phyloP scores from a whole-genome alignment of 2,329 filamentous ascomycete species.

The Fusarium pseudoanthophilum region DNA sequence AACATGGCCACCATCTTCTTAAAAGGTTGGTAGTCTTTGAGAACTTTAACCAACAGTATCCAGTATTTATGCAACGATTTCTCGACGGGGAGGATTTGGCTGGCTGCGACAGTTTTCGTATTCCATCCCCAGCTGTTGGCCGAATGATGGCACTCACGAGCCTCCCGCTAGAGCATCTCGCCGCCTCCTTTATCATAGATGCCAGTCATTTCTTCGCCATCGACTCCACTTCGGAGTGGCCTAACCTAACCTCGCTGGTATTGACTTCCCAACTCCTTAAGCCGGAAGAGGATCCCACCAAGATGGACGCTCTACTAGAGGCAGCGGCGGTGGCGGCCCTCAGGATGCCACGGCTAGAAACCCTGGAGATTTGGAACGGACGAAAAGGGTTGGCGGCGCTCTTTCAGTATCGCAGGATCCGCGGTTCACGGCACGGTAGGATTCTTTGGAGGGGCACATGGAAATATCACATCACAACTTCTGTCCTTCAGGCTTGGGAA shows the following conservation, averaged over 20 bases:
- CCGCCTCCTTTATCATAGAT: conserved; percentile 45
- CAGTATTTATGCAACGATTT: neutral
- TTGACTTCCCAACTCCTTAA: conserved; percentile 45
- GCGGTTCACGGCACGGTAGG: conserved; percentile 1
- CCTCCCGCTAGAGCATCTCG: conserved; percentile 44
- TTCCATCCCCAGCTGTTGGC: neutral
- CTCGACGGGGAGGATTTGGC: neutral
- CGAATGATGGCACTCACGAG: conserved; percentile 45
- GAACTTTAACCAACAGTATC: neutral
- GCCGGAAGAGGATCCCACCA: conserved; percentile 1
- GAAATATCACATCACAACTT: neutral
- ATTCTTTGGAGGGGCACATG: conserved; percentile 7
- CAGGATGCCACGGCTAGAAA: conserved; percentile 47
- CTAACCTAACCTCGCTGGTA: conserved; percentile 42
- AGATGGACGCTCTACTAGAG: conserved; percentile 33
- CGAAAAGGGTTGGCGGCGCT: conserved; percentile 35
- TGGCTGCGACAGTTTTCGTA: neutral
- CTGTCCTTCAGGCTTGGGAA: conserved; percentile 26
- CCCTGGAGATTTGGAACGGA: conserved; percentile 48
- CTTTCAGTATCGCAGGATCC: conserved; percentile 33
- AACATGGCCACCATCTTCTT: neutral
- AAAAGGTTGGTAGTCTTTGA: neutral
- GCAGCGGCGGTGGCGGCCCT: conserved; percentile 40
- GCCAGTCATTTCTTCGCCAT: conserved; percentile 43
- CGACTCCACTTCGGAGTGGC: conserved; percentile 29